Conservation (phyloP, 257 asterid genomes). For the Verbascum thapsus region DNA sequence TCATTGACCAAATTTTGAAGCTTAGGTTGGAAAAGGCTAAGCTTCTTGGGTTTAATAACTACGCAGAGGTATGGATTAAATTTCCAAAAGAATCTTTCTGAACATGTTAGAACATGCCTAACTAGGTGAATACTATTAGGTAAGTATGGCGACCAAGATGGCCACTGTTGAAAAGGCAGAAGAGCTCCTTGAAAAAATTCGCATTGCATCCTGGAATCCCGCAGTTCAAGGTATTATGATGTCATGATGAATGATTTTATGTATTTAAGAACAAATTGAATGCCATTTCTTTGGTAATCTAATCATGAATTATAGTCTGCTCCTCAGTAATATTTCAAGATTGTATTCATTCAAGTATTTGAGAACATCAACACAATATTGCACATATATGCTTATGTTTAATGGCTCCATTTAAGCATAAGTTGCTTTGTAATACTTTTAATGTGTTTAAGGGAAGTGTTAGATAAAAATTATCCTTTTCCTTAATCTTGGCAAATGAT, state of each 20-base stretch:
- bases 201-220: slow-evolving; percentile 89
- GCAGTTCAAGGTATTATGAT: slow-evolving; percentile 59
- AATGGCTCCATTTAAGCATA: slow-evolving; percentile 14
- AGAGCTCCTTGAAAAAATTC: slow-evolving; percentile 91
- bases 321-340: slow-evolving; percentile 13
- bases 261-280: slow-evolving; percentile 11
- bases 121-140: slow-evolving; percentile 51
- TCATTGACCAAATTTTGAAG: slow-evolving; percentile 83
- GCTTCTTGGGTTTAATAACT: slow-evolving; percentile 93
- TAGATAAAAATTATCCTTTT: slow-evolving; percentile 2
- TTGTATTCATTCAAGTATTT: slow-evolving; percentile 7
- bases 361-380: neutral
- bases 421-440: neutral
- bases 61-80: slow-evolving; percentile 72
- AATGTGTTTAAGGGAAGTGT: slow-evolving; percentile 15
- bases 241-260: slow-evolving; percentile 14
- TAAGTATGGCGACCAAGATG: slow-evolving; percentile 97
- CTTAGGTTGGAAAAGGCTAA: slow-evolving; percentile 89
- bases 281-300: neutral
- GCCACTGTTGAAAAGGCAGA: slow-evolving; percentile 86
- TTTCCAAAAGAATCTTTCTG: slow-evolving; percentile 13
- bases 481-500: neutral
- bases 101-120: slow-evolving; percentile 30
- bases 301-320: neutral
- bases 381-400: neutral